Evolutionary conservation across 768 basidiomycete species (phyloP), one percentile per base, ranked within the genome.

Genomic region (Panaeolus papilionaceus): DNA sequence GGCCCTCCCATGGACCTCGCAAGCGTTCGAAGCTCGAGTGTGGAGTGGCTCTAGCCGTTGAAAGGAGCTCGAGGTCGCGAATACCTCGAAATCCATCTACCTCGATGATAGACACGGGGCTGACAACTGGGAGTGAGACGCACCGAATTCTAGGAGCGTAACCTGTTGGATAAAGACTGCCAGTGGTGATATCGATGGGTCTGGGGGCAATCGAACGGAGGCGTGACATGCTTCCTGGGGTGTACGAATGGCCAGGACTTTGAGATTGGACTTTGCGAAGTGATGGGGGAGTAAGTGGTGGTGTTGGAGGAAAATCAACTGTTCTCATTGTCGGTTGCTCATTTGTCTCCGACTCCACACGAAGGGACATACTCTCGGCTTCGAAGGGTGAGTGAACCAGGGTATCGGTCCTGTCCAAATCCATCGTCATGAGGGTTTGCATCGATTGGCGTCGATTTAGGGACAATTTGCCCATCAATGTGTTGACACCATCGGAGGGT

Each of bases 141-240:
- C 47, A 23, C 8, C 47, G 47, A 23, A 49, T 20, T 23, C 47
- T 49, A 6, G 47, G 47, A 49, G 47, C 47, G 6, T 49, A 49
- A 9, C 47, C 20, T 49, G 6, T 23, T n/a, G 23, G 3, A 44
- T 44, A 16, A 44, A 18, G 14, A 26, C 20, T 9, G 1, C 47
- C 11, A 6, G 47, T 1, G 4, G 20, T 49, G 47, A 49, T n/a
- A n/a, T n/a, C n/a, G n/a, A 49, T 49, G 8, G 47, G n/a, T 49
- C 23, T 49, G 2, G 47, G 47, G n/a, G 47, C 47, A 23, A 49
- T 49, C 47, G 47, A 49, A 49, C 47, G 47, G 23, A 49, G 47
- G 10, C 47, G 47, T 6, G 20, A 20, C 47, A 49, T 49, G 16
- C 47, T 49, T 8, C 47, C 47, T 20, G 47, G 47, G 1, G 47